Evolutionary conservation across 148 eudicot genomes (phyloP), one percentile per base, ranked within the genome.

Genomic region (Amaranthus hypochondriacus): DNA sequence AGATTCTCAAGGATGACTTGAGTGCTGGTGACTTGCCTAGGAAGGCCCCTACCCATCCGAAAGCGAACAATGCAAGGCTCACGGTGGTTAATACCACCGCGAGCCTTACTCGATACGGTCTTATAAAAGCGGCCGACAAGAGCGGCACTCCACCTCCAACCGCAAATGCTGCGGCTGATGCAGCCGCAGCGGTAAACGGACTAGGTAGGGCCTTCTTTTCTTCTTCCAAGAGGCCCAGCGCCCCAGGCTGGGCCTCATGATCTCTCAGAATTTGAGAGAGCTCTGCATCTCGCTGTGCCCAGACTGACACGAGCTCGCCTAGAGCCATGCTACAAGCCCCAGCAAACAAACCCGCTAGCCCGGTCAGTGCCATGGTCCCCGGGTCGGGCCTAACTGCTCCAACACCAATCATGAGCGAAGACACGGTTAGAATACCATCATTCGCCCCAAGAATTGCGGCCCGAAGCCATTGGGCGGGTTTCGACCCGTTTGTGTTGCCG

Each of bases 311-410:
- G 13, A 86, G 80, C 70, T 88, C 89, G 2, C 89, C 91, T 43
- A 82, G 75, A 9, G 89, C 91, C 87, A 88, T 88, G 77, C 86
- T 83, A 52, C 79, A 88, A 0, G 91, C 91, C 0, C 91, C 91
- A 0, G 84, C 89, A 0, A 88, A 70, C 39, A 84, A 48, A 4
- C 87, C 87, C 9, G 87, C 86, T 13, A 80, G 66, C 9, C 91
- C 89, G 5, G 84, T 77, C 5, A 86, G 69, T 55, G 80, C 72
- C 88, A 87, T 85, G 39, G 84, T 77, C 10, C 55, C 78, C 11
- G 42, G 61, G 62, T 87, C 91, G 4, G 73, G 67, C 46, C 73
- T 12, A 71, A 87, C 88, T 0, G 87, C 87, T 6, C 87, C 87
- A 5, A 87, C 80, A 3, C 91, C 91, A 2, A 87, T 75, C 88